A percentile compares a stretch with the other conserved stretches of the same genome.
Evolutionary conservation across 257 asterid genomes (phyloP).

Genomic region (Solanum tarapatanum): DNA sequence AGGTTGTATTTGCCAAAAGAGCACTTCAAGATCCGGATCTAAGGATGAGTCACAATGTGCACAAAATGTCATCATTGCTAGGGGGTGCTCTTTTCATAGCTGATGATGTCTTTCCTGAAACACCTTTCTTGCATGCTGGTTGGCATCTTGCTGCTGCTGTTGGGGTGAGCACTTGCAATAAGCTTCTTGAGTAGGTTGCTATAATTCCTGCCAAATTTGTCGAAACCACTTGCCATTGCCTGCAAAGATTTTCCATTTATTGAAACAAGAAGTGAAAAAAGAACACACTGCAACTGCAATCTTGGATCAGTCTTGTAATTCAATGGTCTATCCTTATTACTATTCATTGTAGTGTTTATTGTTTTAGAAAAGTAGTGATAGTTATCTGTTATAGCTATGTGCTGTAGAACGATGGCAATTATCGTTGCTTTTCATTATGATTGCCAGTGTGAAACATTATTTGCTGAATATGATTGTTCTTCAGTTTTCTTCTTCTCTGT

Average conservation of each 20-base stretch:
- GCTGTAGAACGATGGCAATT: slow-evolving; percentile 1
- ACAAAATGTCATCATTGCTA: slow-evolving; percentile 58
- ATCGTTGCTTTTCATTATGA: not conserved
- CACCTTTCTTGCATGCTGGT: slow-evolving; percentile 82
- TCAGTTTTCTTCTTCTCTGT: not conserved
- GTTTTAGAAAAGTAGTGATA: not conserved
- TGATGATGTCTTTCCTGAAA: slow-evolving; percentile 54
- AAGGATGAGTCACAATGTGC: slow-evolving; percentile 57
- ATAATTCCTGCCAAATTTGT: slow-evolving; percentile 22
- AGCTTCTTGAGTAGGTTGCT: slow-evolving; percentile 39
- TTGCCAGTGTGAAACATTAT: not conserved
- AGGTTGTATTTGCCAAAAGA: slow-evolving; percentile 88
- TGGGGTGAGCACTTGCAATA: slow-evolving; percentile 77
- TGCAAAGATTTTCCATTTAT: not conserved
- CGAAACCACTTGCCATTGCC: slow-evolving; percentile 27
- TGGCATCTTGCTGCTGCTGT: slow-evolving; percentile 96
- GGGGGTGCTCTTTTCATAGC: slow-evolving; percentile 81
- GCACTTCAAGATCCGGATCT: slow-evolving; percentile 72
- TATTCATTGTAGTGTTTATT: not conserved
- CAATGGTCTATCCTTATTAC: not conserved
- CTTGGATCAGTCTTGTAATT: not conserved
- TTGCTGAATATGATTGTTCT: not conserved
- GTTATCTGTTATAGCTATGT: not conserved
- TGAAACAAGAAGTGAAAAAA: not conserved
- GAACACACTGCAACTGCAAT: not conserved